Evolutionary conservation across 2,329 filamentous ascomycete species (phyloP).

Genomic region (Aspergillus puulaauensis): DNA sequence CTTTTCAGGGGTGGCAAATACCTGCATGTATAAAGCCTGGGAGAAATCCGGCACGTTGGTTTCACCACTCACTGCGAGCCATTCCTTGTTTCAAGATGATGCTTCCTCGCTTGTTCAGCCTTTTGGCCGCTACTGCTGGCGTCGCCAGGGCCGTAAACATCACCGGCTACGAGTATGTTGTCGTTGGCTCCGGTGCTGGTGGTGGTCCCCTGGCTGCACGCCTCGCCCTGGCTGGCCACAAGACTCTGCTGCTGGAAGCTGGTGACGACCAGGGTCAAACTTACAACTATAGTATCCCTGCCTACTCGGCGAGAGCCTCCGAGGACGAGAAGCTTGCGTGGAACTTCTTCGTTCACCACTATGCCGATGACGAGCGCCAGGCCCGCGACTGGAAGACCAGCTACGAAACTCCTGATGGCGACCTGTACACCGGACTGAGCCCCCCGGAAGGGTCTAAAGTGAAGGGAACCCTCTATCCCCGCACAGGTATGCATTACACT

Average conservation of each 20-base stretch:
- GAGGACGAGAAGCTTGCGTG: slow-evolving; percentile 32
- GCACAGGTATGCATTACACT: too few species aligned
- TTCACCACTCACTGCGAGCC: too few species aligned
- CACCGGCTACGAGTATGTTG: slow-evolving; percentile 37
- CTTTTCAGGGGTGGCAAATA: too few species aligned
- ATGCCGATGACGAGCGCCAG: slow-evolving; percentile 29
- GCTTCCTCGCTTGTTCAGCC: background rate
- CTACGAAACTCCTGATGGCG: slow-evolving; percentile 35
- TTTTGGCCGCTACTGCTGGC: background rate
- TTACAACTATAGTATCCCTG: slow-evolving; percentile 30
- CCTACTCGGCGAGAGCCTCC: slow-evolving; percentile 26
- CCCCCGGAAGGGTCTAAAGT: too few species aligned
- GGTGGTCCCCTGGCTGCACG: slow-evolving; percentile 38
- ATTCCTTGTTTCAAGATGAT: too few species aligned
- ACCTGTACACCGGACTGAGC: too few species aligned
- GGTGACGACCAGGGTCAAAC: slow-evolving; percentile 36
- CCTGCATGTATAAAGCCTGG: too few species aligned
- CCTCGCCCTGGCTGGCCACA: slow-evolving; percentile 35
- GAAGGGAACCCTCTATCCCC: too few species aligned
- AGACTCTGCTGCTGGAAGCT: slow-evolving; percentile 39
- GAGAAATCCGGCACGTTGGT: too few species aligned
- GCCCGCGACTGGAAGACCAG: slow-evolving; percentile 39
- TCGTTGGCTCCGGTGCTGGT: slow-evolving; percentile 38
- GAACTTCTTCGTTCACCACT: slow-evolving; percentile 40
- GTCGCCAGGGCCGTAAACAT: background rate